These are phyloP conservation scores for Solanum tacnaense DNA, from an alignment of 257 asterid species.

Conservation along the genomic window DNA sequence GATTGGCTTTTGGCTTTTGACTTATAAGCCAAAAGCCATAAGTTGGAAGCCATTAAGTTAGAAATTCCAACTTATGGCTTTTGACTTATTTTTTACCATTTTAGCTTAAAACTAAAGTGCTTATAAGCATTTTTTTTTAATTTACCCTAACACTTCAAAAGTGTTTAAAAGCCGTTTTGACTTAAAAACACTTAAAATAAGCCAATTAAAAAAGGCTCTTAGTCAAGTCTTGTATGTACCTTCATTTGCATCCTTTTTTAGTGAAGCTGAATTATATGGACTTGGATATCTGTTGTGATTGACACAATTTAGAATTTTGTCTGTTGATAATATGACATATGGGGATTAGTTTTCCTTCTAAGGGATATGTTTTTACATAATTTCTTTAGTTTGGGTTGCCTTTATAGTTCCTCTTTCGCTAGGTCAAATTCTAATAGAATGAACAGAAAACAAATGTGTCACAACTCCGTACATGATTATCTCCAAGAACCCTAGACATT, in stretches of 20 bases:
- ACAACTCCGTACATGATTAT: not conserved
- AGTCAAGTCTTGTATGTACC: not conserved
- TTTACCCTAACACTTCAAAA: not conserved
- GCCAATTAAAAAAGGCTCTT: not conserved
- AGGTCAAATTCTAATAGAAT: not conserved
- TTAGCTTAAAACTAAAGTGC: not conserved
- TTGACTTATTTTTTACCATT: not conserved
- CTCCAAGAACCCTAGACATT: not conserved
- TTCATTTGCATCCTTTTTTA: not conserved
- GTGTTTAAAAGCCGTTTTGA: not conserved
- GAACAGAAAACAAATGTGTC: not conserved
- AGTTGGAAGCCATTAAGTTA: not conserved
- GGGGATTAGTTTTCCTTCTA: not conserved
- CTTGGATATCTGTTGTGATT: not conserved
- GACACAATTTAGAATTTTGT: not conserved
- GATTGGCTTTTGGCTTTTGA: not conserved
- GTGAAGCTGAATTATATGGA: not conserved
- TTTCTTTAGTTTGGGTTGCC: not conserved
- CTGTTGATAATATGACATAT: not conserved
- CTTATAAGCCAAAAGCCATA: not conserved
- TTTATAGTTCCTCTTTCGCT: not conserved
- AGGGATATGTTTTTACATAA: not conserved
- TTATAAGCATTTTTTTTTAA: not conserved
- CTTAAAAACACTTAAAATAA: not conserved
- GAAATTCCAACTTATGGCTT: not conserved